Percentiles rank a stretch among this genome's conserved stretches.
Evolutionary conservation across 148 eudicot genomes (phyloP).

Genomic region (Drosera capensis): DNA sequence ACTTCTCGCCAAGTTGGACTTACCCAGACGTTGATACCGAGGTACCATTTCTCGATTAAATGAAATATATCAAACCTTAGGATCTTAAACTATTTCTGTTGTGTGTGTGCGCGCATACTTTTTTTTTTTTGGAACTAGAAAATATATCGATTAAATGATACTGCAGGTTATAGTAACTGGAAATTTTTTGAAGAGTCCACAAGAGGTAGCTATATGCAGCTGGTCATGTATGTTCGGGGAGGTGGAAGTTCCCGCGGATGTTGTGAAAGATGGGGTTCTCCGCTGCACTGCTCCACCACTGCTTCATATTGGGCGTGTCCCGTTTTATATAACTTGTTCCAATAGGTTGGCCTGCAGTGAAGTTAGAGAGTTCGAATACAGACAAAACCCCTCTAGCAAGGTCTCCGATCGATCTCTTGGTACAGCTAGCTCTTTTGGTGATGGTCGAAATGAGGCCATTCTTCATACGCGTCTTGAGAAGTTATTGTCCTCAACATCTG

Average conservation of each 20-base stretch:
- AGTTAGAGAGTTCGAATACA: constrained; percentile 85
- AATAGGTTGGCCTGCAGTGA: constrained; percentile 98
- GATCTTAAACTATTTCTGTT: too few species aligned
- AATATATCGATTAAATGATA: neutral
- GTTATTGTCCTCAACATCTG: constrained; percentile 16
- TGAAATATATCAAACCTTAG: neutral
- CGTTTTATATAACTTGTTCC: constrained; percentile 82
- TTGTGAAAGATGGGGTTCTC: constrained; percentile 53
- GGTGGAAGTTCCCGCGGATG: constrained; percentile 80
- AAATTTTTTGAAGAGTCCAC: constrained; percentile 55
- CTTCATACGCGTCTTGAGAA: constrained; percentile 25
- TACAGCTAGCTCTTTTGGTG: constrained; percentile 16
- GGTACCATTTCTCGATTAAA: constrained; percentile 12
- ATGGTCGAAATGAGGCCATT: constrained; percentile 20
- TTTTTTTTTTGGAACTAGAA: neutral
- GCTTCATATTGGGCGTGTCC: constrained; percentile 65
- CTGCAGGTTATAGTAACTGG: constrained; percentile 66
- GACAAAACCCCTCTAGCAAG: neutral
- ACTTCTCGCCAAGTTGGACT: constrained; percentile 46
- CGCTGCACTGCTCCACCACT: constrained; percentile 69
- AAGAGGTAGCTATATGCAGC: constrained; percentile 34
- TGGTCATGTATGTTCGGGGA: constrained; percentile 99
- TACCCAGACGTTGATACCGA: constrained; percentile 28
- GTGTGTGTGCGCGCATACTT: too few species aligned
- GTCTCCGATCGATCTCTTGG: constrained; percentile 20